Base-by-base conservation (phyloP, 306 rosid species). In the Casuarina equisetifolia region DNA sequence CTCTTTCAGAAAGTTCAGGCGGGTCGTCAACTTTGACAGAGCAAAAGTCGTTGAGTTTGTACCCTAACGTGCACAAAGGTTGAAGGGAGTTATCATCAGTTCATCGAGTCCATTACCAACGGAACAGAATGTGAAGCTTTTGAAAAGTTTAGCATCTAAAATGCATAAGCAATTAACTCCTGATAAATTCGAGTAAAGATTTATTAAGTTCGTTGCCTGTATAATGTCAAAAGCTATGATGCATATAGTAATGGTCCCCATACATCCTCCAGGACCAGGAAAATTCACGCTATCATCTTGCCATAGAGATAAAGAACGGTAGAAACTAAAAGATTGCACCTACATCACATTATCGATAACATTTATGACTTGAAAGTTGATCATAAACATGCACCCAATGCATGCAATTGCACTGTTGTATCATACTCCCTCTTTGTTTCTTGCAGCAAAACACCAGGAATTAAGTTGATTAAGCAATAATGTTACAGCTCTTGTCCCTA, bases 1-100 rank as follows among this genome's bases (percentile, higher is more conserved):
- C 86, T 90, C 98, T 87, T 96, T 92, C 93, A 96, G 82, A 81
- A 96, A 88, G 84, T 96, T 92, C 76, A 88, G 88, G 67, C 88
- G 84, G 72, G 88, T 84, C 16, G 97, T 90, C 89, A 92, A 79
- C 86, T 95, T 95, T 48, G 98, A 85, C 80, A 88, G 46, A 55
- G 91, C 92, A 78, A 91, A 86, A 84, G 85, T 11, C 6, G 91
- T 75, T 13, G 79, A 80, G 84, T 83, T 81, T 69, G 85, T 59
- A 53, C 89, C 96, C 98, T 92, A 93, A 63, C 67, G 77, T 52
- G 81, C 82, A 78, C 75, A 84, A 72, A 77, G 82, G 73, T 85
- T 1, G 82, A 69, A 79, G 80, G 77, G 20, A 15, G n/a, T 39
- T 35, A 3, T 67, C 52, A 74, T 48, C 70, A 74, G 81, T 75